Evolutionary conservation across 2,329 filamentous ascomycete genomes (phyloP).

Genomic region (Pestalotiopsis sp.): DNA sequence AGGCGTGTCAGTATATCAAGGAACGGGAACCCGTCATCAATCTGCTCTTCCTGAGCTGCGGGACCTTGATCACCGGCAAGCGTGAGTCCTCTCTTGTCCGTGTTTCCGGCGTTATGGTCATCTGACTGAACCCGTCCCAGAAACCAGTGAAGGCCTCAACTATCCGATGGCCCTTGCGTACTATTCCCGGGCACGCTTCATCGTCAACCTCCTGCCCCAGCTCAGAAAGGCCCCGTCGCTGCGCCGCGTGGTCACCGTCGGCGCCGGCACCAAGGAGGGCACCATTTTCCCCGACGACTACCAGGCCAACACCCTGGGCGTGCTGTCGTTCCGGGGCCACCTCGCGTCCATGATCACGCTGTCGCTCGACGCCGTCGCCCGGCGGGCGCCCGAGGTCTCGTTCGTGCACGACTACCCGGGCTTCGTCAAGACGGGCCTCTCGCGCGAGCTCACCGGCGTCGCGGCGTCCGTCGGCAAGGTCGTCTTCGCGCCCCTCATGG

Average conservation of each 20-base stretch:
- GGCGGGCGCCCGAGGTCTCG: slow-evolving; percentile 42
- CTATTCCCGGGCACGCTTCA: slow-evolving; percentile 61
- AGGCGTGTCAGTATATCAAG: slow-evolving; percentile 47
- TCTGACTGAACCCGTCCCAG: slow-evolving; percentile 30
- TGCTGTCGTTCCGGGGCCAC: slow-evolving; percentile 15
- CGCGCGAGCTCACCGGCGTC: slow-evolving; percentile 25
- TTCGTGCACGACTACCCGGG: slow-evolving; percentile 44
- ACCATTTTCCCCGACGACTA: slow-evolving; percentile 48
- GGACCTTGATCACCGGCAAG: slow-evolving; percentile 23
- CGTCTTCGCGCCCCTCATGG: slow-evolving; percentile 19
- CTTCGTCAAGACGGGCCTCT: slow-evolving; percentile 35
- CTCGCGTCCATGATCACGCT: slow-evolving; percentile 47
- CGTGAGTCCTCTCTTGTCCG: slow-evolving; percentile 18
- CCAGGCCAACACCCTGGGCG: slow-evolving; percentile 39
- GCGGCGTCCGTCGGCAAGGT: slow-evolving; percentile 31
- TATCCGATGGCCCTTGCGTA: slow-evolving; percentile 52
- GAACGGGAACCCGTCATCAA: slow-evolving; percentile 46
- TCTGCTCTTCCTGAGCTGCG: slow-evolving; percentile 41
- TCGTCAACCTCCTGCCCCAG: slow-evolving; percentile 58
- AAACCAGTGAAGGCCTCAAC: slow-evolving; percentile 60
- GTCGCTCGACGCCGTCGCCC: slow-evolving; percentile 49
- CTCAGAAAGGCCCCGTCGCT: slow-evolving; percentile 48
- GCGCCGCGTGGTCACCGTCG: slow-evolving; percentile 57
- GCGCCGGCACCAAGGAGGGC: slow-evolving; percentile 55
- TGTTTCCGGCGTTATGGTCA: not conserved